Evolutionary conservation across 257 asterid genomes (phyloP), one percentile per base, ranked within the genome.

Genomic region (Nicotiana tabacum): DNA sequence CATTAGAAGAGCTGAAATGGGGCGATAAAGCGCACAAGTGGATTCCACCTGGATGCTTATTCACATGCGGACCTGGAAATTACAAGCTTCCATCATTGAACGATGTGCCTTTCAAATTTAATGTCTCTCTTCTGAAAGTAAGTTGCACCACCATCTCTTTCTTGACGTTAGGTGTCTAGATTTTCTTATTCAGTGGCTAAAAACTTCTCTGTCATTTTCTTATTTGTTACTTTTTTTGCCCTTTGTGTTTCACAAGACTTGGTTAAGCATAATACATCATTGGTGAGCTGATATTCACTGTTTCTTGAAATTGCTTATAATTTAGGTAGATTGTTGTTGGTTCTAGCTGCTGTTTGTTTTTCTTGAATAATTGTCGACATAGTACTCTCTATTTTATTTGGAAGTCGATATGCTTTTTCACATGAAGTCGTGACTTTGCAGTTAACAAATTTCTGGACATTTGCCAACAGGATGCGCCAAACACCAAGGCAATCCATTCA

Each of bases 1-100:
- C 98, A 53, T 84, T 96, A 66, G 99, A 96, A 87, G 99, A 96
- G 88, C 89, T 96, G 80, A 96, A 96, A 87, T 94, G 99, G 99
- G 99, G 99, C 2, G 99, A 96, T 70, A 83, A 93, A 3, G 93
- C 93, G 33, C 99, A 96, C 90, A 93, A 87, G 87, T 96, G 99
- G 99, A 80, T 93, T 18, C 94, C 90, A 32, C 85, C 97, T 4
- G 99, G 99, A 76, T 84, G 87, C 85, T 86, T 96, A 82, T 85
- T 85, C 83, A 96, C 99, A 13, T 84, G 89, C 70, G 99, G 99
- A 27, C 99, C 99, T 9, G 98, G 98, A 83, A 91, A 87, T 78
- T 96, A 94, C 90, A 96, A 96, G 86, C 93, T 96, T 74, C 99
- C 99, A 39, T 93, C 99, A 27, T 85, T 96, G 66, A 91, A 92